Percentiles rank a stretch among this genome's conserved stretches.
Evolutionary conservation across 257 asterid genomes (phyloP).

Genomic region (Catharanthus roseus): DNA sequence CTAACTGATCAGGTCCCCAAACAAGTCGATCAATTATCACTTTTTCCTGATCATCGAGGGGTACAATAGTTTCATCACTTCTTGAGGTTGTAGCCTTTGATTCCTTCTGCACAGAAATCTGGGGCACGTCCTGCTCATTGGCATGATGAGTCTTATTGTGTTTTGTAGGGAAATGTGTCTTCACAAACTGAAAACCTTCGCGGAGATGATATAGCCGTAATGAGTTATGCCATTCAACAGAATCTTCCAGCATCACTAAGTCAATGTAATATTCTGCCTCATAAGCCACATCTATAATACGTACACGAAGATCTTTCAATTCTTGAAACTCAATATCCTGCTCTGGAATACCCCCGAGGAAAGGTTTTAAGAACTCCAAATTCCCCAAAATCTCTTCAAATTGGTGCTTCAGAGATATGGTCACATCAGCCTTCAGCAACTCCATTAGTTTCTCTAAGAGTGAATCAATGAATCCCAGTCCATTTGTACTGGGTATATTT

Average conservation of each 20-base stretch:
- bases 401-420: neutral
- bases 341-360: neutral
- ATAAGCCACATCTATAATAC: neutral
- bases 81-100: neutral
- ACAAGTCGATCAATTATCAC: neutral
- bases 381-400: neutral
- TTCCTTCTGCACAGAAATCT: too few relatives aligned
- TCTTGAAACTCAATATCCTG: neutral
- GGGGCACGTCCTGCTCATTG: neutral
- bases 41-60: neutral
- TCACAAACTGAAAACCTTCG: neutral
- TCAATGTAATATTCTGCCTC: constrained; percentile 3
- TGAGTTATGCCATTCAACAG: neutral
- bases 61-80: neutral
- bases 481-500: constrained; percentile 6
- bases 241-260: neutral
- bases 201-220: neutral
- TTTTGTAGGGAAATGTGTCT: neutral
- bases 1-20: neutral
- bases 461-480: neutral
- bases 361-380: neutral
- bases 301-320: neutral
- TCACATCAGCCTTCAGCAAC: neutral
- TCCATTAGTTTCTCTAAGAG: constrained; percentile 1
- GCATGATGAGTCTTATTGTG: neutral